Conservation (phyloP, 305 asterid species). For the Plantago coronopus region DNA sequence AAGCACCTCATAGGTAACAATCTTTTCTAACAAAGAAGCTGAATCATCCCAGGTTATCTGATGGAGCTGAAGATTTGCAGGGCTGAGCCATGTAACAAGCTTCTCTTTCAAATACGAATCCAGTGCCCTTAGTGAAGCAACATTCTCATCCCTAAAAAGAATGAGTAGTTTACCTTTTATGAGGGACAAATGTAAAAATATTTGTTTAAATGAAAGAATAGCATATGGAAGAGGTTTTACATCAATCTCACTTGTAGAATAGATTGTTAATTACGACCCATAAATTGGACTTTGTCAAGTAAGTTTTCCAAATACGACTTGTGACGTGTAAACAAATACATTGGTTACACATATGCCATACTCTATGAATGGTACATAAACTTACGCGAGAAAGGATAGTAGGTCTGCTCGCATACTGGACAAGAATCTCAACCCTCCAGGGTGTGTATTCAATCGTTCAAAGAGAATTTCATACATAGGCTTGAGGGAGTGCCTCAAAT, state of each 20-base stretch:
- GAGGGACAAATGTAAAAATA: constrained; percentile 5
- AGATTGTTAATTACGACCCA: too few relatives aligned
- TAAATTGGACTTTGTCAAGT: too few relatives aligned
- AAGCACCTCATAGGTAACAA: constrained; percentile 82
- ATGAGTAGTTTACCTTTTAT: constrained; percentile 7
- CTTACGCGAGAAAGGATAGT: constrained; percentile 76
- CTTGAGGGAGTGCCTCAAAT: constrained; percentile 74
- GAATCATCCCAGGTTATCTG: constrained; percentile 92
- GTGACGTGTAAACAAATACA: constrained; percentile 3
- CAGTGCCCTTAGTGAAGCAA: constrained; percentile 66
- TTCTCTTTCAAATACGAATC: constrained; percentile 90
- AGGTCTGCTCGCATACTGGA: constrained; percentile 55
- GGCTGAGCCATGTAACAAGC: constrained; percentile 90
- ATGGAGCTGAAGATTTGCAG: constrained; percentile 86
- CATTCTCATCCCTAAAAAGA: constrained; percentile 59
- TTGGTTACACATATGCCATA: constrained; percentile 18
- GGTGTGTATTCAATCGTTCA: constrained; percentile 83
- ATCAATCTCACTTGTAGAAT: too few relatives aligned
- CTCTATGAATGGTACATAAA: constrained; percentile 33
- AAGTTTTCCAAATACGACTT: too few relatives aligned
- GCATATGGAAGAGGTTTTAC: constrained; percentile 9
- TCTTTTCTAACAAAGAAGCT: constrained; percentile 91
- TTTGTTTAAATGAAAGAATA: constrained; percentile 7
- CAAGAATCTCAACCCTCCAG: constrained; percentile 75
- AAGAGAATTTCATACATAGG: constrained; percentile 86